Conservation (phyloP, 2,329 filamentous ascomycete species). For the Penicillium sp. region DNA sequence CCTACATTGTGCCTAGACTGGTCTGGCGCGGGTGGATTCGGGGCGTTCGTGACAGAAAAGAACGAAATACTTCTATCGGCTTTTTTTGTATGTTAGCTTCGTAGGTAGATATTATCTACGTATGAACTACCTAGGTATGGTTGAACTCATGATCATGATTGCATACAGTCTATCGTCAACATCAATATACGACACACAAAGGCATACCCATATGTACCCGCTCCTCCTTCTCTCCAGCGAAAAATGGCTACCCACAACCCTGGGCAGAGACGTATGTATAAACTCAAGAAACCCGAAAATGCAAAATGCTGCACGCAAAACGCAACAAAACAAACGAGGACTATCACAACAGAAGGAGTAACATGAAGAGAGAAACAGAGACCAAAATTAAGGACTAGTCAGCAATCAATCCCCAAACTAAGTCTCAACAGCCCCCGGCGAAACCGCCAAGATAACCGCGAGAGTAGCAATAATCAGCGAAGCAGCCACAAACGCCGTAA, state of each 20-base stretch:
- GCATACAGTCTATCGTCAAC: background rate
- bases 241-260: background rate
- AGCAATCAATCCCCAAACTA: conserved; percentile 11
- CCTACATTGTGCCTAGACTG: conserved; percentile 27
- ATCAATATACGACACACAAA: background rate
- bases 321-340: background rate
- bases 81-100: background rate
- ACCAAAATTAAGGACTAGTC: background rate
- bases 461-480: conserved; percentile 60
- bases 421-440: conserved; percentile 42
- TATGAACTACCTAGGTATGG: background rate
- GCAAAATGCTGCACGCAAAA: conserved; percentile 3
- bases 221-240: background rate
- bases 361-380: background rate
- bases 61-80: conserved; percentile 18
- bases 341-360: background rate
- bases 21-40: conserved; percentile 23
- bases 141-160: background rate
- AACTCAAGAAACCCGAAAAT: background rate
- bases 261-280: background rate
- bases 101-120: background rate
- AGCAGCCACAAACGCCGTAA: conserved; percentile 57
- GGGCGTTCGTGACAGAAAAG: conserved; percentile 21
- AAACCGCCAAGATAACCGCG: conserved; percentile 59
- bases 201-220: background rate